Evolutionary conservation across 2,329 filamentous ascomycete genomes (phyloP).

Genomic region (Paecilomyces fulvus): DNA sequence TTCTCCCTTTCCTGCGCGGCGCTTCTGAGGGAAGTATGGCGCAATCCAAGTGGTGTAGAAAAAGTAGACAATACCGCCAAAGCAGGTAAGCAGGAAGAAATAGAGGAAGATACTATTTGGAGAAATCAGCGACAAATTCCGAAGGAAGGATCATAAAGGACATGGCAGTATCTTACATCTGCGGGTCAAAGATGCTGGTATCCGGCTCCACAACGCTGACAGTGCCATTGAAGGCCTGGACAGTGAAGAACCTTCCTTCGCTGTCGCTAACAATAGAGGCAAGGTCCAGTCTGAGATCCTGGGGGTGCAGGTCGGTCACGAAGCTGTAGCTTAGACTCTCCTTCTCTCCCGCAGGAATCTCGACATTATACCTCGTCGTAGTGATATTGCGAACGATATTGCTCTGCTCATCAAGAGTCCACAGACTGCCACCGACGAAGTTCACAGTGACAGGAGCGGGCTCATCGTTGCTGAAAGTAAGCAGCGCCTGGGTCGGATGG

Average conservation of each 20-base stretch:
- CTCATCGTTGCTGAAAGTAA: conserved; percentile 82
- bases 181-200: conserved; percentile 85
- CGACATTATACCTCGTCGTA: conserved; percentile 61
- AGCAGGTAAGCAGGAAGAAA: conserved; percentile 72
- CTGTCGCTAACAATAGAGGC: conserved; percentile 62
- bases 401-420: conserved; percentile 49
- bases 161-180: conserved; percentile 60
- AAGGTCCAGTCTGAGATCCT: conserved; percentile 74
- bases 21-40: conserved; percentile 83
- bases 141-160: conserved; percentile 1
- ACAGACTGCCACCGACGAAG: conserved; percentile 68
- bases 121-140: conserved; percentile 8
- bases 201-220: conserved; percentile 85
- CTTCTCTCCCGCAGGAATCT: conserved; percentile 67
- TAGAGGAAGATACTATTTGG: conserved; percentile 83
- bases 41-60: conserved; percentile 98
- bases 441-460: conserved; percentile 63
- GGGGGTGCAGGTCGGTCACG: conserved; percentile 82
- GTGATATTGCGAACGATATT: conserved; percentile 78
- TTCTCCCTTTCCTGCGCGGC: conserved; percentile 50
- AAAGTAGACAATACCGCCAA: conserved; percentile 79
- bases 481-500: conserved; percentile 69
- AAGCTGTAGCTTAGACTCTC: conserved; percentile 75
- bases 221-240: conserved; percentile 71
- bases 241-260: conserved; percentile 62